Evolutionary conservation across 2,329 filamentous ascomycete species (phyloP), one percentile per base, ranked within the genome.

Genomic region (Cladosporium sp.): DNA sequence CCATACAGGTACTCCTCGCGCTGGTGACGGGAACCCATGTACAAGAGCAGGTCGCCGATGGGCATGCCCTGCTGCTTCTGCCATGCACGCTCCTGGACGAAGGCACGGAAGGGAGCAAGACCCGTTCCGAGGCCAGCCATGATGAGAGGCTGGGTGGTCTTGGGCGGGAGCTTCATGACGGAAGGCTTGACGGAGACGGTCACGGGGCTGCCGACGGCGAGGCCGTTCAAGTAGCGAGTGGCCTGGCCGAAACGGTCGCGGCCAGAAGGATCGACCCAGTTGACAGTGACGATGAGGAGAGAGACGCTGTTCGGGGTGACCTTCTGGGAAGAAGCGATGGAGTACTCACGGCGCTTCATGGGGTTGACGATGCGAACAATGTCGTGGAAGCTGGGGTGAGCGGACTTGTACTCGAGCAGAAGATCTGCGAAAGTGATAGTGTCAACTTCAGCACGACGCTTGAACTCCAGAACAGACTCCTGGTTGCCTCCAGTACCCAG

Each of bases 61-160:
- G 94, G 87, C 80, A 96, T 92, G 75, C 94, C 94, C 74, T 95
- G 90, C n/a, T 91, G 88, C 80, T 96, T 96, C 74, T 99, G 93
- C 85, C 95, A 92, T 51, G 94, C 94, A 59, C 94, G 93, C 79
- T 99, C 94, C 78, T 99, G 94, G 49, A 97, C 89, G 72, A 99
- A 99, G 61, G 94, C 94, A 65, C 94, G 91, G 90, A 99, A 99
- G n/a, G 94, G 94, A 1, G 94, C 94, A 20, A 99, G 87, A 72
- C 94, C 94, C 0, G 94, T 99, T 64, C 94, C 94, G n/a, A 97
- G 88, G 74, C 94, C 94, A 9, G 94, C 94, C 93, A 99, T 97
- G 81, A 99, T 97, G 72, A 99, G 87, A 40, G 94, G 94, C 50
- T 93, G 90, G 38, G 90, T 94, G 67, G 92, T 88, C 73, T 87